Conservation (phyloP, 495 filamentous ascomycete species). For the Tuber melanosporum region DNA sequence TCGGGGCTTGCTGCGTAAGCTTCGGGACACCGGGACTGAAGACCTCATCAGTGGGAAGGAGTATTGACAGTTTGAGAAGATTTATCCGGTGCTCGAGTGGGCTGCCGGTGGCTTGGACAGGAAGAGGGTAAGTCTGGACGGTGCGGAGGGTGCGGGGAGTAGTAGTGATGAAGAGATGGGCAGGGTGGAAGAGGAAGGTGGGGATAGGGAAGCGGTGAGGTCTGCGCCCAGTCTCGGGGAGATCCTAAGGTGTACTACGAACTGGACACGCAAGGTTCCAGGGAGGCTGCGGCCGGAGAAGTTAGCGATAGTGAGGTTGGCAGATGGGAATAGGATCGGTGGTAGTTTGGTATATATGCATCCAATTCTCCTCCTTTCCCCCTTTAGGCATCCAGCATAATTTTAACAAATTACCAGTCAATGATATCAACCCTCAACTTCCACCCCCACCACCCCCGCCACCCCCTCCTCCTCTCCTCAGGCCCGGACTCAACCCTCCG, state of each 20-base stretch:
- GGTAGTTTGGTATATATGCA: constrained; percentile 54
- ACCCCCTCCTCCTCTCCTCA: constrained; percentile 81
- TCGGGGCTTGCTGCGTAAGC: constrained; percentile 66
- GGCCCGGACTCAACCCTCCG: constrained; percentile 76
- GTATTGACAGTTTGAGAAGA: constrained; percentile 69
- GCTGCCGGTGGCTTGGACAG: constrained; percentile 48
- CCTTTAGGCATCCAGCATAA: background rate
- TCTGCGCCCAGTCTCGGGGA: constrained; percentile 69
- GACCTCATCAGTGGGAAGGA: constrained; percentile 80
- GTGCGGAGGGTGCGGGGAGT: constrained; percentile 27
- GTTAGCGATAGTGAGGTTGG: constrained; percentile 70
- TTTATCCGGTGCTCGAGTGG: constrained; percentile 78
- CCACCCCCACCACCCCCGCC: constrained; percentile 88
- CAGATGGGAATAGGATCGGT: constrained; percentile 53
- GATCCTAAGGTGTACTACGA: constrained; percentile 57
- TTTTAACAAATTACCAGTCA: constrained; percentile 44
- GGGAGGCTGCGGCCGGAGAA: constrained; percentile 73
- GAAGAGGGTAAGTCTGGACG: constrained; percentile 54
- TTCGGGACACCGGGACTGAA: constrained; percentile 71
- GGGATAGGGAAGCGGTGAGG: constrained; percentile 56
- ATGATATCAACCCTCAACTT: constrained; percentile 75
- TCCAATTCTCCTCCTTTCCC: constrained; percentile 11
- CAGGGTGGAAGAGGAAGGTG: constrained; percentile 50
- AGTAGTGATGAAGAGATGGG: constrained; percentile 50
- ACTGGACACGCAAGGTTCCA: constrained; percentile 36